Conservation (phyloP, 1,139 yeast genomes). For the Suhomyces guaymorum region DNA sequence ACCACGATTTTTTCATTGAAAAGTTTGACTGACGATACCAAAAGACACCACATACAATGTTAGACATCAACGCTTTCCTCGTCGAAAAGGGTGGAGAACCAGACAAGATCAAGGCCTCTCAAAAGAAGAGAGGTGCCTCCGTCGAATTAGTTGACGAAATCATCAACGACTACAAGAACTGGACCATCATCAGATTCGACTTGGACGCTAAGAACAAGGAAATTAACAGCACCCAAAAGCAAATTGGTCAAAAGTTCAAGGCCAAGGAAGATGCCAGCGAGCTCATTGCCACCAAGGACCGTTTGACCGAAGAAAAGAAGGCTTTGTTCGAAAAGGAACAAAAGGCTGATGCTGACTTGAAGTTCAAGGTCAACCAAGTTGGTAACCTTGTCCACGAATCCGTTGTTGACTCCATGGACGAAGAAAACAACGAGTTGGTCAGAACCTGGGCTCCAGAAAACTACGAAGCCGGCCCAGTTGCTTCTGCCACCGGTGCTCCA, state of each 20-base stretch:
- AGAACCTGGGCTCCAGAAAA: slow-evolving; percentile 81
- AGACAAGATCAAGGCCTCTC: slow-evolving; percentile 81
- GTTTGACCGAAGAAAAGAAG: slow-evolving; percentile 68
- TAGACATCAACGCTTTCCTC: slow-evolving; percentile 86
- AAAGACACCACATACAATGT: slow-evolving; percentile 49
- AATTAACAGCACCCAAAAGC: slow-evolving; percentile 86
- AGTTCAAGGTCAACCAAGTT: slow-evolving; percentile 78
- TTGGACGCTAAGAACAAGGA: slow-evolving; percentile 87
- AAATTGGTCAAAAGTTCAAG: slow-evolving; percentile 87
- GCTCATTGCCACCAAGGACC: slow-evolving; percentile 77
- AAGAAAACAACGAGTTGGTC: slow-evolving; percentile 85
- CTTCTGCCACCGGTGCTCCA: slow-evolving; percentile 71
- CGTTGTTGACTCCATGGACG: slow-evolving; percentile 85
- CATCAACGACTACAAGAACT: slow-evolving; percentile 82
- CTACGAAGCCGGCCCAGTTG: slow-evolving; percentile 57
- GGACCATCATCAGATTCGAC: slow-evolving; percentile 92
- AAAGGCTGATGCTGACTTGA: slow-evolving; percentile 73
- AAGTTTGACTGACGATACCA: slow-evolving; percentile 5
- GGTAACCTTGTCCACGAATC: slow-evolving; percentile 94
- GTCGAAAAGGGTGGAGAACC: slow-evolving; percentile 98
- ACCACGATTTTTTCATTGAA: slow-evolving; percentile 7
- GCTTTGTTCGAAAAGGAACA: slow-evolving; percentile 66
- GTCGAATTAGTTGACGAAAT: slow-evolving; percentile 96
- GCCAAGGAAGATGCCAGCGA: slow-evolving; percentile 93
- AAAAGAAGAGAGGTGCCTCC: slow-evolving; percentile 89